Evolutionary conservation across 768 basidiomycete genomes (phyloP).

Genomic region (Termitomyces sp.): DNA sequence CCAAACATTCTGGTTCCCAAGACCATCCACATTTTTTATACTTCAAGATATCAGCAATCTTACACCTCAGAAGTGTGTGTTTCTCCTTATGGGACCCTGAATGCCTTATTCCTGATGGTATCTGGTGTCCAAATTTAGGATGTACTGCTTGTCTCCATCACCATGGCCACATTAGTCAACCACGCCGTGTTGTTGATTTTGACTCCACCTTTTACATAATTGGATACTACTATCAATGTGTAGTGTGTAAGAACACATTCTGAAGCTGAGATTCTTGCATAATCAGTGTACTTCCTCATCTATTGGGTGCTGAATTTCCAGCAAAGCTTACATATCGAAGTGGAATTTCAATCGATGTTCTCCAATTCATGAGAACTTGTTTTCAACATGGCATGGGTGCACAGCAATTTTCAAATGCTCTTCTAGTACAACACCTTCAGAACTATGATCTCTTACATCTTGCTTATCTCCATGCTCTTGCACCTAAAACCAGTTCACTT

Average conservation of each 20-base stretch:
- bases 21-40: not conserved
- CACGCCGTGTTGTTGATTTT: not conserved
- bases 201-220: not conserved
- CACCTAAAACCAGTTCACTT: not conserved
- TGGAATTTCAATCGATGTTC: not conserved
- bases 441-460: slow-evolving; percentile 1
- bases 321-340: not conserved
- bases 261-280: not conserved
- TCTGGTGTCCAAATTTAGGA: not conserved
- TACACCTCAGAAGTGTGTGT: not conserved
- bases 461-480: slow-evolving; percentile 3
- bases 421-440: not conserved
- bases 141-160: not conserved
- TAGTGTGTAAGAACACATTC: not conserved
- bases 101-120: not conserved
- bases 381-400: not conserved
- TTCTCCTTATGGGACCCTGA: not conserved
- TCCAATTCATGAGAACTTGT: not conserved
- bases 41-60: not conserved
- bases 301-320: not conserved
- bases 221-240: not conserved
- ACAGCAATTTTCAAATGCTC: not conserved
- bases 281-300: not conserved
- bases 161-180: not conserved
- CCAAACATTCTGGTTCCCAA: no score